Base-by-base conservation (phyloP, 345 rosid species). In the Melaleuca alternifolia region DNA sequence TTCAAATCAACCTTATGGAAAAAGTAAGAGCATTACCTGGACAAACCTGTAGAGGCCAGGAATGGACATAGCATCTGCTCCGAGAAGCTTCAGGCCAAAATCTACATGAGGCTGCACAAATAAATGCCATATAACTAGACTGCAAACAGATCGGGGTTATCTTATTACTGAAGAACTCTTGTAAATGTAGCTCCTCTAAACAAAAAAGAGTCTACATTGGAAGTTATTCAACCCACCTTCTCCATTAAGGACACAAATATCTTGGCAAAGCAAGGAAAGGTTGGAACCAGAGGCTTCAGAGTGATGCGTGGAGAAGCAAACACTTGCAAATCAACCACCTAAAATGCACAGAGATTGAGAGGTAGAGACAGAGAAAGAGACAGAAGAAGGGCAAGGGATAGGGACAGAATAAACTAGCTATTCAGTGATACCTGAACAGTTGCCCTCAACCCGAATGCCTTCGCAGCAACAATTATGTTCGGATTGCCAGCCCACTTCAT, bases 401-500 rank as follows among this genome's bases (percentile, higher is more conserved):
- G 37, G 26, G 50, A 33, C 33, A 20, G 85, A 44, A 54, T 4
- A 10, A 61, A 16, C 51, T 61, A 50, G 10, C 84, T 81, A 37
- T 86, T 57, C 33, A 41, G 81, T 5, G 84, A 54, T 88, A 96
- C 99, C 92, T 97, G 99, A 65, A 92, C 94, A 84, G 98, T 94
- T 83, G 95, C 97, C 94, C 90, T 94, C 88, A 97, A 87, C 87
- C 99, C 99, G 84, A 94, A 96, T 59, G 98, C 99, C 91, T 92
- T 96, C 53, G 93, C 96, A 77, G 92, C 97, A 88, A 97, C 87
- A 59, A 87, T 83, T 89, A 97, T 83, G 87, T 96, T 95, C 28
- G 99, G 99, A 89, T 96, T 97, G 85, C 95, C 99, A 44, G 98
- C 99, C 99, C 98, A 97, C 87, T 96, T 97, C 83, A 96, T 10